Evolutionary conservation across 441 rosid species (phyloP), one percentile per base, ranked within the genome.

Genomic region (Bocquillonia castaneifolia): DNA sequence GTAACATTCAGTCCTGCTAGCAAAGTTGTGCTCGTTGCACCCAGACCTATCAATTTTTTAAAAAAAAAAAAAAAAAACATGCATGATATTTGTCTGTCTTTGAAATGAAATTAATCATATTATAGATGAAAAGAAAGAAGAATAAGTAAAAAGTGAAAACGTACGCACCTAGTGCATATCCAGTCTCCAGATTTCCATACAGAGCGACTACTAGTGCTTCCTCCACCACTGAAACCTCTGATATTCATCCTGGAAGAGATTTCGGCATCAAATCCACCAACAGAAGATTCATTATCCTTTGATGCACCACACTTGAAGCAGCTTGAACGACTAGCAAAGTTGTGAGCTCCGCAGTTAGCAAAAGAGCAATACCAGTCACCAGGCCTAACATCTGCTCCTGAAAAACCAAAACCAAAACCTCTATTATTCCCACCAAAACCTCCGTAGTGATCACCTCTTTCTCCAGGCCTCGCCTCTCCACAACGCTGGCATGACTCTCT

Each of bases 171-270:
- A 68, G 88, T 66, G 84, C 97, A 93, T 74, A 93, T 84, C 98
- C 98, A 93, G 75, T 90, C 98, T 0, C 98, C 98, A 26, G 96
- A 85, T 77, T 93, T 93, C 97, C 97, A 93, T 40, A 84, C 78
- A 6, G 95, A 77, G 47, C 87, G 88, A 48, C 89, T 76, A 29
- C 78, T 70, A 65, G 83, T 73, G 52, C 79, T 72, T 7, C 80
- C 70, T 39, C 75, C 69, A 47, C 86, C 77, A 32, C 82, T 83
- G 17, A 81, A 83, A 23, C 86, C 85, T 71, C 86, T n/a, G n/a
- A n/a, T n/a, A n/a, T n/a, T 78, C 65, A 76, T 63, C 65, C 87
- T 73, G 8, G n/a, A n/a, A n/a, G 89, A 72, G 75, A 75, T 63
- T 23, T 89, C 90, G n/a, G 64, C 71, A 42, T 68, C 78, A 42